Base-by-base conservation (phyloP, 176 grass and related monocot genomes). In the Bonia amplexicaulis region DNA sequence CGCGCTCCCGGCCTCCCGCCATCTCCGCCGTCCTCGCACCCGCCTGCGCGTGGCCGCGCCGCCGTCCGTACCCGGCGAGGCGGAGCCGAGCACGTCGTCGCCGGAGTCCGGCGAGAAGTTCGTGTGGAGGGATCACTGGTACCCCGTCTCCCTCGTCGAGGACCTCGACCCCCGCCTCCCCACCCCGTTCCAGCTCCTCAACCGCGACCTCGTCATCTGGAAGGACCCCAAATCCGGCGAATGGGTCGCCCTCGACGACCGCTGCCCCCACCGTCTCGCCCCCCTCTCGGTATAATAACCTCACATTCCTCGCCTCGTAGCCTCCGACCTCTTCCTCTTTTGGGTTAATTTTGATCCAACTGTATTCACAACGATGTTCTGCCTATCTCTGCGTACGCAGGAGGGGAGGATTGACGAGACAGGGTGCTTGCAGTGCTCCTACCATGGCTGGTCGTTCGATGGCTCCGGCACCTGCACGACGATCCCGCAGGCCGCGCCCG, bases 111-210 rank as follows among this genome's bases (percentile, higher is more conserved):
- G 51, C 10, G 86, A 95, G 59, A 87, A 75, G 78, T 98, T 98
- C 88, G 90, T 90, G 52, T 98, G 96, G 96, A 82, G 96, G 67
- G 96, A 98, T 16, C 93, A 96, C 81, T 98, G 96, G 96, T 98
- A 98, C 81, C 93, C 93, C 0, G 91, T 98, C 20, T 98, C 96
- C 52, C 91, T 98, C 46, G 75, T 98, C 10, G 96, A 95, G 91
- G 96, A 98, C 89, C 93, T 98, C 37, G 96, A 95, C 74, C 93
- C 93, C 6, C 12, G 59, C 77, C 59, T 84, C 63, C 96, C 96
- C 77, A 98, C 86, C 72, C 90, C 93, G 80, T 98, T 98, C 88
- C 89, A 95, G 86, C 96, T 95, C 87, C 91, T 98, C 80, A 98
- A 98, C 80, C 93, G 96, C 73, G 96, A 98, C 78, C 87, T 98